A percentile compares a stretch with the other conserved stretches of the same genome.
phyloP scores from a whole-genome alignment of 257 asterid genomes.

The Capsicum baccatum region DNA sequence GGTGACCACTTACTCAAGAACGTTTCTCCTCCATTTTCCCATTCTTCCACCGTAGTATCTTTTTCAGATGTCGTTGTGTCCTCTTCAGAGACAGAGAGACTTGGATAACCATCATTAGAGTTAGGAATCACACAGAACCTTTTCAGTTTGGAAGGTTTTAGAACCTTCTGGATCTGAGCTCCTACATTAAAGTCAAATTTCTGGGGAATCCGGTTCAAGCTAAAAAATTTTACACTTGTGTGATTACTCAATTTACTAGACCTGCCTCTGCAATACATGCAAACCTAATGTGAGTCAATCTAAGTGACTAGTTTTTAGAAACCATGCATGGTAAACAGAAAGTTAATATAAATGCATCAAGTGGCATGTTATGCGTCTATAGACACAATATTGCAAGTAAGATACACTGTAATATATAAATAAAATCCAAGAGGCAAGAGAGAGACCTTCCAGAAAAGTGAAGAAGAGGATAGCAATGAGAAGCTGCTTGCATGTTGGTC shows the following conservation, averaged over 20 bases:
- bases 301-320: neutral
- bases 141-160: constrained; percentile 38
- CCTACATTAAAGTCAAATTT: constrained; percentile 45
- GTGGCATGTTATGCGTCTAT: neutral
- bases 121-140: constrained; percentile 46
- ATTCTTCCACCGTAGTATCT: constrained; percentile 41
- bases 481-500: constrained; percentile 59
- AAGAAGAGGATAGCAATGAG: constrained; percentile 54
- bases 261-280: constrained; percentile 51
- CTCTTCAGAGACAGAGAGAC: constrained; percentile 52
- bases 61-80: constrained; percentile 36
- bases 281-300: neutral
- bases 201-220: constrained; percentile 37
- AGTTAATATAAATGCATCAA: neutral
- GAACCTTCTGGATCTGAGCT: constrained; percentile 40
- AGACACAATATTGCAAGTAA: neutral
- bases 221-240: constrained; percentile 33
- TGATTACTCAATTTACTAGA: constrained; percentile 34
- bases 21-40: constrained; percentile 43
- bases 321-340: constrained; percentile 9
- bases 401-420: neutral
- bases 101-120: constrained; percentile 58
- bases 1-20: constrained; percentile 80
- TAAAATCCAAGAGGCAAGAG: neutral
- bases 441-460: constrained; percentile 54